phyloP scores from a whole-genome alignment of 345 rosid species.

The Eucalyptus cloeziana region DNA sequence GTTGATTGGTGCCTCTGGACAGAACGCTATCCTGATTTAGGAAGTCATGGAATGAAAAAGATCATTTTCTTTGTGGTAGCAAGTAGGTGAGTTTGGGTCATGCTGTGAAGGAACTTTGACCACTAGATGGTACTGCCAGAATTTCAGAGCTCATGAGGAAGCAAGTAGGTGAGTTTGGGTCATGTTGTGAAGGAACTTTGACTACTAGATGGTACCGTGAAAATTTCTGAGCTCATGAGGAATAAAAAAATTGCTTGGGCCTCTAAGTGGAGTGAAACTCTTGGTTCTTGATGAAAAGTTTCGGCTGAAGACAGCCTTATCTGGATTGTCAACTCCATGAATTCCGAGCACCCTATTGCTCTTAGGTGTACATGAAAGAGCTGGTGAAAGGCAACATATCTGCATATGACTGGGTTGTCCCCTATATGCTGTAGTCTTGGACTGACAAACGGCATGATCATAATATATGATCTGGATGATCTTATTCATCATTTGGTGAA shows the following conservation, averaged over 20 bases:
- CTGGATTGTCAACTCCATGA: not conserved
- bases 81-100: not conserved
- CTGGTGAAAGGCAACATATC: not conserved
- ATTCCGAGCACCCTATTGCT: not conserved
- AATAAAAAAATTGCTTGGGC: not conserved
- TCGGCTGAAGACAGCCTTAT: not conserved
- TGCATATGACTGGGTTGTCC: not conserved
- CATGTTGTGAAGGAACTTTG: not conserved
- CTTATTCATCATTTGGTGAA: not conserved
- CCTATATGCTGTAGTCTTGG: not conserved
- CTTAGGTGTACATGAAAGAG: not conserved
- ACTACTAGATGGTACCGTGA: not conserved
- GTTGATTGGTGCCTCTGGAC: not conserved
- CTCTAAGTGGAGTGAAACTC: not conserved
- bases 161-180: not conserved
- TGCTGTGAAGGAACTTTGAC: not conserved
- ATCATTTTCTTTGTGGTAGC: not conserved
- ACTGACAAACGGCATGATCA: not conserved
- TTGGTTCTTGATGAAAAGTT: not conserved
- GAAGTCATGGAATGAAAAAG: not conserved
- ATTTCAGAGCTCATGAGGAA: not conserved
- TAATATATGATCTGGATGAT: not conserved
- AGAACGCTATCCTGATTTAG: not conserved
- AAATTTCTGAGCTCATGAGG: not conserved
- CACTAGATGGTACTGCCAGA: not conserved